phyloP scores from a whole-genome alignment of 2,329 filamentous ascomycete species.

The Penicillium sp. region DNA sequence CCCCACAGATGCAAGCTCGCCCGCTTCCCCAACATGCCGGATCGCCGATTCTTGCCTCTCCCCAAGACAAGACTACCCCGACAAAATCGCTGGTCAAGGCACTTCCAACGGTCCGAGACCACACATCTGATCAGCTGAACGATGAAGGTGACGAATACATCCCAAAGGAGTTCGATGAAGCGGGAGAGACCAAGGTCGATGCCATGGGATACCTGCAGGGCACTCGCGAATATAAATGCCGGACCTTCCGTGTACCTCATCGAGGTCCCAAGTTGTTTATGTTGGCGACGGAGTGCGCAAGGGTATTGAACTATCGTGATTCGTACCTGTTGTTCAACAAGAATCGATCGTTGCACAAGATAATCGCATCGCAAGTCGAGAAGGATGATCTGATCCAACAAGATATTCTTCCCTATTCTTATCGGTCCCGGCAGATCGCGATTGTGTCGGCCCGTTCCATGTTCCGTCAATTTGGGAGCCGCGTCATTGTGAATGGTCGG shows the following conservation, averaged over 20 bases:
- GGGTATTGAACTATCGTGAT: slow-evolving; percentile 90
- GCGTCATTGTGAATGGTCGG: slow-evolving; percentile 85
- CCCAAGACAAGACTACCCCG: slow-evolving; percentile 72
- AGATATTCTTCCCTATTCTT: slow-evolving; percentile 95
- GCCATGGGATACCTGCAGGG: slow-evolving; percentile 78
- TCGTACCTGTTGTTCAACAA: slow-evolving; percentile 99
- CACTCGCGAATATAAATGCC: slow-evolving; percentile 83
- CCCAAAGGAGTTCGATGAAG: slow-evolving; percentile 87
- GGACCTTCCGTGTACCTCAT: slow-evolving; percentile 89
- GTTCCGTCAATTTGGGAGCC: slow-evolving; percentile 97
- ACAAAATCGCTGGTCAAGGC: slow-evolving; percentile 86
- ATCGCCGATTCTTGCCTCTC: slow-evolving; percentile 62
- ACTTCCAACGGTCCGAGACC: slow-evolving; percentile 90
- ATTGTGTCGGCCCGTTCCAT: slow-evolving; percentile 97
- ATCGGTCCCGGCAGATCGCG: slow-evolving; percentile 96
- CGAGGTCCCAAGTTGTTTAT: slow-evolving; percentile 95
- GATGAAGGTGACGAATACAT: slow-evolving; percentile 91
- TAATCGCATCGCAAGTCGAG: slow-evolving; percentile 91
- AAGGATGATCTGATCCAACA: slow-evolving; percentile 96
- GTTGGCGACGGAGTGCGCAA: slow-evolving; percentile 95
- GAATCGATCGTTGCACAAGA: slow-evolving; percentile 94
- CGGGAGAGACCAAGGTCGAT: slow-evolving; percentile 91
- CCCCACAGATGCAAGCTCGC: slow-evolving; percentile 43
- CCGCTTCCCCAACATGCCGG: slow-evolving; percentile 33
- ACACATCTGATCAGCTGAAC: slow-evolving; percentile 93